Conservation (phyloP, 2,329 filamentous ascomycete genomes). For the Xylariaceae sp. region DNA sequence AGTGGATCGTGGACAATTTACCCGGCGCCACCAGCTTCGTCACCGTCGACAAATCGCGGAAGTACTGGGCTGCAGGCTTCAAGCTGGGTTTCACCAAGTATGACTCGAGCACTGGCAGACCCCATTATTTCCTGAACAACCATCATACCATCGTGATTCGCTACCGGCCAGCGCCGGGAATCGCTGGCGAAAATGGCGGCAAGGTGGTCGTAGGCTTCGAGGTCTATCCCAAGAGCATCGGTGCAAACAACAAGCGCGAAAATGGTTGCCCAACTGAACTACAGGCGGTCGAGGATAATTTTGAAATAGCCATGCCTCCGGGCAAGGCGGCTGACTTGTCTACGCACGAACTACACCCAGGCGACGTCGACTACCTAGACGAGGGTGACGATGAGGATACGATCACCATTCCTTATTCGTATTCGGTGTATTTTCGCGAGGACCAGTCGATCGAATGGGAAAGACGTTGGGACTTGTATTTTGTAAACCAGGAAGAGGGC, state of each 20-base stretch:
- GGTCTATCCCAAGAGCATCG: conserved; percentile 82
- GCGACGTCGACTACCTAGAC: conserved; percentile 51
- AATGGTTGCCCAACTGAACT: conserved; percentile 67
- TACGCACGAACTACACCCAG: conserved; percentile 52
- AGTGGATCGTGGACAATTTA: conserved; percentile 92
- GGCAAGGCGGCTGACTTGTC: conserved; percentile 52
- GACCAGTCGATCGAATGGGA: conserved; percentile 77
- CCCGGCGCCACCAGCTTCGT: conserved; percentile 86
- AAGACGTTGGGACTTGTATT: conserved; percentile 84
- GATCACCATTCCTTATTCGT: conserved; percentile 75
- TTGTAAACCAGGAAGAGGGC: conserved; percentile 80
- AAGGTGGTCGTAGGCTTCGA: conserved; percentile 87
- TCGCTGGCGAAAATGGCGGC: conserved; percentile 63
- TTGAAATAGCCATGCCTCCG: conserved; percentile 65
- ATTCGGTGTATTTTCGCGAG: conserved; percentile 86
- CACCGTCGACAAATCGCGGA: conserved; percentile 75
- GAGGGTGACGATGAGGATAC: conserved; percentile 61
- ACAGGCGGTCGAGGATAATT: conserved; percentile 56
- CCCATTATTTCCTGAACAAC: conserved; percentile 75
- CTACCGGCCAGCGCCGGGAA: conserved; percentile 67
- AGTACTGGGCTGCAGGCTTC: conserved; percentile 88
- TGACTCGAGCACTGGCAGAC: conserved; percentile 54
- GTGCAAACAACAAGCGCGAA: conserved; percentile 54
- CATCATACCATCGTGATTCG: conserved; percentile 82
- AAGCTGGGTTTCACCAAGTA: conserved; percentile 76